Evolutionary conservation across 768 basidiomycete genomes (phyloP).

Genomic region (Pilatotrama ljubarskyi): DNA sequence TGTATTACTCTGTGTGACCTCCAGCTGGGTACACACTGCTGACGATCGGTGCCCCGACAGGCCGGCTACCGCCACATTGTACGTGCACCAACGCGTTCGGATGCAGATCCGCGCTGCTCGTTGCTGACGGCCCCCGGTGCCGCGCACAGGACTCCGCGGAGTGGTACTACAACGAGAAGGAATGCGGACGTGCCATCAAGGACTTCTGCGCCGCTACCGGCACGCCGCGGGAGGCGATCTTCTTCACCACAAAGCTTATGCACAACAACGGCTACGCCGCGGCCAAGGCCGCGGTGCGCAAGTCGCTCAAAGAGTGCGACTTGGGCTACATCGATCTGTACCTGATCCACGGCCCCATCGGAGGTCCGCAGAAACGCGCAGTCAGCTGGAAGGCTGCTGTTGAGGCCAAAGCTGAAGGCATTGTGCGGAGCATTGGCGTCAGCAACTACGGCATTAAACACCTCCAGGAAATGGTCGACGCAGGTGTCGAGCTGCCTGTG

Average conservation of each 20-base stretch:
- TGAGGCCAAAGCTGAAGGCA: conserved; percentile 61
- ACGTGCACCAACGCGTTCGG: conserved; percentile 26
- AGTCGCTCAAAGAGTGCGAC: conserved; percentile 52
- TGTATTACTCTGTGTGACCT: conserved; percentile 1
- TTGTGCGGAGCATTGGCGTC: conserved; percentile 63
- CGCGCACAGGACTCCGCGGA: conserved; percentile 45
- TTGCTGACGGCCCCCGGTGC: conserved; percentile 1
- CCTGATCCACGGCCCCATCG: conserved; percentile 68
- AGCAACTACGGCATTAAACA: conserved; percentile 62
- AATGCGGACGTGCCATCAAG: conserved; percentile 61
- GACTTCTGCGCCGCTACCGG: conserved; percentile 50
- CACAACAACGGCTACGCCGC: conserved; percentile 53
- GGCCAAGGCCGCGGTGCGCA: conserved; percentile 49
- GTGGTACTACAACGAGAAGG: conserved; percentile 66
- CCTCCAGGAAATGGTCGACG: conserved; percentile 51
- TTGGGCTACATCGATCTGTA: conserved; percentile 72
- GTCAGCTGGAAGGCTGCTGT: conserved; percentile 69
- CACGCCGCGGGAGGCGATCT: conserved; percentile 58
- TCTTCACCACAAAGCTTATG: conserved; percentile 72
- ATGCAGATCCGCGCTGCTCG: not conserved
- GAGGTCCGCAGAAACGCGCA: conserved; percentile 53
- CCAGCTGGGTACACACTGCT: not conserved
- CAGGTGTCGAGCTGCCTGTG: conserved; percentile 50
- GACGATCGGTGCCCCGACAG: conserved; percentile 31
- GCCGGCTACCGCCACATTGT: conserved; percentile 67